phyloP scores from a whole-genome alignment of 2,329 filamentous ascomycete genomes.

The Phyllosticta capitalensis region DNA sequence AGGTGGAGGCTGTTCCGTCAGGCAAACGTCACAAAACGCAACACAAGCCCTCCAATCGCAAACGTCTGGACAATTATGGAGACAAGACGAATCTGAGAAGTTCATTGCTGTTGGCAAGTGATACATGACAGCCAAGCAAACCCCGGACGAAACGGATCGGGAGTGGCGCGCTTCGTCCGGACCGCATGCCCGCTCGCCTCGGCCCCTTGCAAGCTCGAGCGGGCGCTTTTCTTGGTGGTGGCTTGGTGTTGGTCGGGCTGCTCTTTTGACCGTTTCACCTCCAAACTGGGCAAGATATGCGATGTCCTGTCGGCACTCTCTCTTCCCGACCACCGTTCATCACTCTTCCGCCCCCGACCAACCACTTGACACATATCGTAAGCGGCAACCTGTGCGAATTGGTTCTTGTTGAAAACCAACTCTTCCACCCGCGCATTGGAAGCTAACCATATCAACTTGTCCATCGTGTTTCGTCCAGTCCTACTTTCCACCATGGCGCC shows the following conservation, averaged over 20 bases:
- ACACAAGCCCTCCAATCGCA: background rate
- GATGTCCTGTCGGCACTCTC: background rate
- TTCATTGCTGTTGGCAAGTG: background rate
- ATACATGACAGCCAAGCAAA: background rate
- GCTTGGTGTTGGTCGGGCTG: background rate
- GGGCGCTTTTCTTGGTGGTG: background rate
- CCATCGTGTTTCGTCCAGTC: background rate
- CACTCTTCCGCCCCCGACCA: background rate
- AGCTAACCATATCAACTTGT: background rate
- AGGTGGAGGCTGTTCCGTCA: background rate
- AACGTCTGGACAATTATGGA: background rate
- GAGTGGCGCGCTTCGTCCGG: background rate
- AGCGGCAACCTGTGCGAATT: background rate
- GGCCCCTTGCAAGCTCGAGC: background rate
- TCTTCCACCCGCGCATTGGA: background rate
- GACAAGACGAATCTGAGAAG: background rate
- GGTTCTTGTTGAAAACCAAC: background rate
- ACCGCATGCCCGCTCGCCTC: background rate
- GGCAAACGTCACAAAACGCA: background rate
- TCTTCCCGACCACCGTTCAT: background rate
- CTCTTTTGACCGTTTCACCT: background rate
- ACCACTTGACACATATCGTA: background rate
- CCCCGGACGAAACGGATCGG: background rate
- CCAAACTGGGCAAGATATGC: background rate
- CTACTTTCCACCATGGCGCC: conserved; percentile 1